These are phyloP conservation scores for Penicillium crystallinum DNA, from an alignment of 495 filamentous ascomycete genomes.

Conservation along the genomic window DNA sequence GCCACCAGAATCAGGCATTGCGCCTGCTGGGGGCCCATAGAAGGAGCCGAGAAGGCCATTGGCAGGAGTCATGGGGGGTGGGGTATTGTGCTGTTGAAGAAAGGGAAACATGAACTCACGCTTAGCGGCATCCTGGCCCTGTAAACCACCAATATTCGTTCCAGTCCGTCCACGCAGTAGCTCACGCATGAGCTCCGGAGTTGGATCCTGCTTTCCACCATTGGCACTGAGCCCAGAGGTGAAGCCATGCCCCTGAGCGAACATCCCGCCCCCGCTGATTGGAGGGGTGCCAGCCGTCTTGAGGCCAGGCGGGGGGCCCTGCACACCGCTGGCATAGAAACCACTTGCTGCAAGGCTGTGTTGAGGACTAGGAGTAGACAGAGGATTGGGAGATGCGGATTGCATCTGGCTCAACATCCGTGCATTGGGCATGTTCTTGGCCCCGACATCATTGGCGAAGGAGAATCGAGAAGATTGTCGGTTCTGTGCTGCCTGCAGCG, in stretches of 20 bases:
- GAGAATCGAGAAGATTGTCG: conserved; percentile 84
- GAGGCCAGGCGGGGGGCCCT: conserved; percentile 89
- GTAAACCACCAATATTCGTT: conserved; percentile 51
- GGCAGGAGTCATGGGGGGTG: conserved; percentile 84
- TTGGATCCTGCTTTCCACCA: conserved; percentile 63
- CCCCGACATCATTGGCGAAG: conserved; percentile 74
- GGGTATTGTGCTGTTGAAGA: conserved; percentile 75
- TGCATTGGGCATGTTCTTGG: conserved; percentile 78
- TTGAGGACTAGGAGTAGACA: conserved; percentile 53
- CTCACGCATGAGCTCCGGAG: conserved; percentile 74
- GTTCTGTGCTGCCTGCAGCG: conserved; percentile 62
- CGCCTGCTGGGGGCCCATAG: conserved; percentile 80
- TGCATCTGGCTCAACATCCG: conserved; percentile 92
- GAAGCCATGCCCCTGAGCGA: conserved; percentile 74
- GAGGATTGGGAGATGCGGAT: conserved; percentile 52
- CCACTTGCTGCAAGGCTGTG: conserved; percentile 35
- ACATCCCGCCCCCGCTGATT: conserved; percentile 69
- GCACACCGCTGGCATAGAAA: conserved; percentile 59
- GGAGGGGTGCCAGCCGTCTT: conserved; percentile 93
- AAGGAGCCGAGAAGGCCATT: conserved; percentile 83
- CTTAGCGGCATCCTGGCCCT: conserved; percentile 78
- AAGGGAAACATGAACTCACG: conserved; percentile 92
- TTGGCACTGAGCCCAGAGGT: conserved; percentile 60
- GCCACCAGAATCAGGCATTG: conserved; percentile 71
- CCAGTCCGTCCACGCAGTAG: conserved; percentile 59